These are phyloP conservation scores for Tuber melanosporum DNA, from an alignment of 495 filamentous ascomycete species.

Conservation along the genomic window DNA sequence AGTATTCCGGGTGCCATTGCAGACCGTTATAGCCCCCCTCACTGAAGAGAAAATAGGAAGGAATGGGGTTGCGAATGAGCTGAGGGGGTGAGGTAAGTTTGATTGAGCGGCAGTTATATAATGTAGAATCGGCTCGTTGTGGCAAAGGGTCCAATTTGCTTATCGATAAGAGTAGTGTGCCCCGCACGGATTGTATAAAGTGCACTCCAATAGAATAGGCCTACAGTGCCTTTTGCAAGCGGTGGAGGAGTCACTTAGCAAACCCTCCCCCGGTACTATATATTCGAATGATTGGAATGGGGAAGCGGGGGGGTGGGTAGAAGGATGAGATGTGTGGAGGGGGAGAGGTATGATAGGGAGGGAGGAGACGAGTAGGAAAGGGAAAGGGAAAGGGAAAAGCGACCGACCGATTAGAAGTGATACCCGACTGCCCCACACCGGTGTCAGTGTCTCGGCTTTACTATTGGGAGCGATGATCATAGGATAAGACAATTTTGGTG, in stretches of 20 bases:
- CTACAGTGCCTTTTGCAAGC: neutral
- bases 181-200: neutral
- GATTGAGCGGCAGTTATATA: neutral
- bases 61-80: neutral
- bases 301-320: neutral
- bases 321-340: neutral
- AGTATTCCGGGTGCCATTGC: conserved; percentile 59
- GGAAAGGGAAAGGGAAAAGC: neutral
- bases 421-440: neutral
- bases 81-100: neutral
- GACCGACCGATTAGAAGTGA: neutral
- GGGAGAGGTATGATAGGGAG: neutral
- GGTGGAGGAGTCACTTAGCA: neutral
- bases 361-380: neutral
- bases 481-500: neutral
- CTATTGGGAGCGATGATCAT: neutral
- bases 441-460: neutral
- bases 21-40: neutral
- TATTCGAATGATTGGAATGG: neutral
- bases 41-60: neutral
- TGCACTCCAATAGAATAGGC: neutral
- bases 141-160: neutral
- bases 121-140: neutral
- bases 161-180: neutral
- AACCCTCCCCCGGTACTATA: neutral